These are phyloP conservation scores for Aspergillus mulundensis DNA, from an alignment of 495 filamentous ascomycete species.

Conservation along the genomic window DNA sequence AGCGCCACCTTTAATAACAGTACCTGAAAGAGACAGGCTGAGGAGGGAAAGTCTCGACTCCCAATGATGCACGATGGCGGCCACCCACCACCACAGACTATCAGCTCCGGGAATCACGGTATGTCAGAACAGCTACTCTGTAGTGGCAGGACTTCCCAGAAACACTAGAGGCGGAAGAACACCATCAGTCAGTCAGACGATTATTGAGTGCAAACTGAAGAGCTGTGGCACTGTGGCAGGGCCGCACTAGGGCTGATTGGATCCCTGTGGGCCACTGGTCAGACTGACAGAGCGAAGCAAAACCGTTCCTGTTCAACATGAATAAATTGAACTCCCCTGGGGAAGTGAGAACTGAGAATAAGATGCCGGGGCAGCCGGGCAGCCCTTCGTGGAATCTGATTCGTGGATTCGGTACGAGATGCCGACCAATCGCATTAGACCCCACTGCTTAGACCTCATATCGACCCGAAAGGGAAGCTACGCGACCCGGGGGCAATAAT, in stretches of 20 bases:
- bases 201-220: background rate
- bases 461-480: conserved; percentile 6
- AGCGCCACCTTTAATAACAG: background rate
- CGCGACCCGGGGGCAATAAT: background rate
- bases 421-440: conserved; percentile 23
- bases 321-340: background rate
- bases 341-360: background rate
- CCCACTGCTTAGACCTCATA: conserved; percentile 12
- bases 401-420: conserved; percentile 22
- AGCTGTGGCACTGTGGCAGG: background rate
- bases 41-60: too few species aligned
- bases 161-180: too few species aligned
- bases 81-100: too few species aligned
- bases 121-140: too few species aligned
- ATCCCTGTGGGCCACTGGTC: background rate
- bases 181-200: too few species aligned
- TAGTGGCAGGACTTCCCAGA: too few species aligned
- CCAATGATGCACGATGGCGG: too few species aligned
- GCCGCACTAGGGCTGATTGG: background rate
- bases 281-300: background rate
- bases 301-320: background rate
- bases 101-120: too few species aligned
- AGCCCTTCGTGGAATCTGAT: conserved; percentile 2
- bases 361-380: too few species aligned
- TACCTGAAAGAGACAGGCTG: background rate